Conservation (phyloP, 1,139 yeast species). For the Geotrichum bryndzae region DNA sequence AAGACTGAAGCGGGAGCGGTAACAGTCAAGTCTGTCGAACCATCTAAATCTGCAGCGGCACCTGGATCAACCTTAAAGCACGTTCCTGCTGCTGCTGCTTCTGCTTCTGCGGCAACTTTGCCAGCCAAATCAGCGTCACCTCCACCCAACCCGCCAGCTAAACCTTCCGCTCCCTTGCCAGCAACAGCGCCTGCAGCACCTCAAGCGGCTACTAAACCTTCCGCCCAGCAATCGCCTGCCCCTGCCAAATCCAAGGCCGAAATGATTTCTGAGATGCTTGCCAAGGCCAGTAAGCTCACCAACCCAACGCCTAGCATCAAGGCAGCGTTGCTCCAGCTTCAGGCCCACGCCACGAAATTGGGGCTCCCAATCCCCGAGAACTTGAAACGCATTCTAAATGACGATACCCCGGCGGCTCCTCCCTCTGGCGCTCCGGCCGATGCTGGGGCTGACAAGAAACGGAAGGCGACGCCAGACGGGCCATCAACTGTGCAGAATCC, state of each 20-base stretch:
- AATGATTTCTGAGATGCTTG: constrained; percentile 33
- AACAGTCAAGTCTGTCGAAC: background rate
- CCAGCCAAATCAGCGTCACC: constrained; percentile 5
- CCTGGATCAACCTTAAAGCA: constrained; percentile 3
- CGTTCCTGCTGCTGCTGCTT: background rate
- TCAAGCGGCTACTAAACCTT: constrained; percentile 12
- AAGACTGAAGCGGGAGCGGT: background rate
- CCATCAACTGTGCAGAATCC: background rate
- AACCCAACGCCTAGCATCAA: constrained; percentile 35
- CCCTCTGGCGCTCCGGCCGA: background rate
- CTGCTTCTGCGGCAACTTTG: constrained; percentile 5
- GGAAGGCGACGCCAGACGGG: background rate
- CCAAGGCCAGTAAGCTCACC: constrained; percentile 35
- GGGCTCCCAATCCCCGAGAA: constrained; percentile 18
- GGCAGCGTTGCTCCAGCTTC: constrained; percentile 35
- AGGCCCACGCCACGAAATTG: constrained; percentile 31
- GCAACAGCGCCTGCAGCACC: background rate
- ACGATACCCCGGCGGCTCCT: background rate
- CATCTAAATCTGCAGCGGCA: background rate
- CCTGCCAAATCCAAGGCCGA: constrained; percentile 25
- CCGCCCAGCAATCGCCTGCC: constrained; percentile 3
- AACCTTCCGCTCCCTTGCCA: constrained; percentile 9
- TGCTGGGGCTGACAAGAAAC: background rate
- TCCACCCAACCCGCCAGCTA: constrained; percentile 13
- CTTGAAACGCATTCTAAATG: background rate